Evolutionary conservation across 2,329 filamentous ascomycete species (phyloP).

Genomic region (Paramyrothecium sp.): DNA sequence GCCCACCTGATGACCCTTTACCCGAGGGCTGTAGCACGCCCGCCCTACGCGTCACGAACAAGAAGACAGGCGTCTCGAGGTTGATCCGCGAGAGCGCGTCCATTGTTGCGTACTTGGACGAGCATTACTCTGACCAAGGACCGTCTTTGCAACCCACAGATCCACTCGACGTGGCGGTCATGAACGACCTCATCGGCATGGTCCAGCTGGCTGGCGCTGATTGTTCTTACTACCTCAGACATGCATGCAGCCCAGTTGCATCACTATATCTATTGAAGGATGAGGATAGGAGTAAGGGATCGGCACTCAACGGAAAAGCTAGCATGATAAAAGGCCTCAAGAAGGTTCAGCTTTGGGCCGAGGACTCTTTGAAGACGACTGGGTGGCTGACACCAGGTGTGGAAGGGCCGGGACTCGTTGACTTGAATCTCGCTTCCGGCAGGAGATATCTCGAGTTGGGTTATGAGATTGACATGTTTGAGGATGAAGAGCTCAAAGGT

Average conservation of each 20-base stretch:
- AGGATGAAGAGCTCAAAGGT: not conserved
- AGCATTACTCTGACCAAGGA: not conserved
- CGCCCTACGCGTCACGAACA: not conserved
- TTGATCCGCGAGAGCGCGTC: conserved; percentile 2
- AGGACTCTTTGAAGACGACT: not conserved
- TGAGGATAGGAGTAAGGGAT: not conserved
- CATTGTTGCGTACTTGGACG: conserved; percentile 1
- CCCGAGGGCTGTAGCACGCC: not conserved
- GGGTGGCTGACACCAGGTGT: conserved; percentile 1
- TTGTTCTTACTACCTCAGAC: not conserved
- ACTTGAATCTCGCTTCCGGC: not conserved
- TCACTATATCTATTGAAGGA: not conserved
- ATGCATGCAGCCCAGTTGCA: not conserved
- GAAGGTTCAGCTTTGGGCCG: not conserved
- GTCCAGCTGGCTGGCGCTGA: not conserved
- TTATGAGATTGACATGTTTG: not conserved
- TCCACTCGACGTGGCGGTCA: not conserved
- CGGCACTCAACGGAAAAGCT: not conserved
- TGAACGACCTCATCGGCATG: not conserved
- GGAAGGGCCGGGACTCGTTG: not conserved
- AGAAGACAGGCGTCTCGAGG: not conserved
- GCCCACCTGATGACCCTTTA: not conserved
- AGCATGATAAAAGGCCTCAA: not conserved
- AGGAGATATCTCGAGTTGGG: not conserved
- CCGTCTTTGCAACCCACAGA: not conserved